Conservation (phyloP, 2,329 filamentous ascomycete genomes). For the Arthrobotrys sphaeroides region DNA sequence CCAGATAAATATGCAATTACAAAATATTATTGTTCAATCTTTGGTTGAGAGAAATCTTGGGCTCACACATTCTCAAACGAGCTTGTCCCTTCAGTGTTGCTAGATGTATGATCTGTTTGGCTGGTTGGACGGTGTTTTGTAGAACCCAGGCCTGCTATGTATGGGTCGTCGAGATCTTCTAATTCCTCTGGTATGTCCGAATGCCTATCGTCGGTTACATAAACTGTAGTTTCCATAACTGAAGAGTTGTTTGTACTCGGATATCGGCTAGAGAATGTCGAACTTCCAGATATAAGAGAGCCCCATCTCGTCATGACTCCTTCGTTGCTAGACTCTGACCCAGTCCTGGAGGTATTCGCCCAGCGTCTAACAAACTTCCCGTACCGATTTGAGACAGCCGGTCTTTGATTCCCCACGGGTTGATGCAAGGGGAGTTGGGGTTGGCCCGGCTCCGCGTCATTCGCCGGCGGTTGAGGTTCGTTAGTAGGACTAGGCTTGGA, state of each 20-base stretch:
- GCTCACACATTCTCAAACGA: neutral
- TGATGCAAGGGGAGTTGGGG: neutral
- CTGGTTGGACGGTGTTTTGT: neutral
- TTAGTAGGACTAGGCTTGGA: neutral
- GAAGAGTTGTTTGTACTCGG: neutral
- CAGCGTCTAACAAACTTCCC: constrained; percentile 5
- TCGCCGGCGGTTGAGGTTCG: neutral
- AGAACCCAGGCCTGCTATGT: neutral
- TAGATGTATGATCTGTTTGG: neutral
- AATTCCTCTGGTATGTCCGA: neutral
- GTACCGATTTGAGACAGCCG: constrained; percentile 4
- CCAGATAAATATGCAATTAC: neutral
- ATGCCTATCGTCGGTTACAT: neutral
- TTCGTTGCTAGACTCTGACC: neutral
- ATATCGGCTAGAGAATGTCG: neutral
- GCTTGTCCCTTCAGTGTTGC: neutral
- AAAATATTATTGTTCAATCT: neutral
- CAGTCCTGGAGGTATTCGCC: neutral
- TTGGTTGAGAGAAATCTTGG: neutral
- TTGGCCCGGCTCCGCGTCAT: neutral
- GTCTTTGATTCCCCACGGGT: neutral
- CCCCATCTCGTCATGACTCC: neutral
- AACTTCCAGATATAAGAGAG: neutral
- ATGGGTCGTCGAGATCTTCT: neutral
- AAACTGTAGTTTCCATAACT: constrained; percentile 4